Percentiles rank a stretch among this genome's conserved stretches.
Evolutionary conservation across 495 filamentous ascomycete species (phyloP).

Genomic region (Thermochaetoides thermophila): DNA sequence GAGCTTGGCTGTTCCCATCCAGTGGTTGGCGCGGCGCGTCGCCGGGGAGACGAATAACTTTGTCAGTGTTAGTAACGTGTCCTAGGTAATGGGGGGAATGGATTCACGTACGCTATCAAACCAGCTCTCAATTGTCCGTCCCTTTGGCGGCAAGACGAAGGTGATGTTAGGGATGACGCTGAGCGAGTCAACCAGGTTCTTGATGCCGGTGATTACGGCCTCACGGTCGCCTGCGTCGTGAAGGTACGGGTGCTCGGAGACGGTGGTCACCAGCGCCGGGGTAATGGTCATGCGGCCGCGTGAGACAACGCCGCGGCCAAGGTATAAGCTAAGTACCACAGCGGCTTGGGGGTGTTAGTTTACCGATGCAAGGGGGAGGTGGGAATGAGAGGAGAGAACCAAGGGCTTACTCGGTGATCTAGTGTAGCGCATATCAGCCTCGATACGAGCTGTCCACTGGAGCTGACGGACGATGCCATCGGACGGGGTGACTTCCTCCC

Average conservation of each 20-base stretch:
- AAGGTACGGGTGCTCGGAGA: constrained; percentile 41
- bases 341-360: constrained; percentile 23
- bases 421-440: constrained; percentile 30
- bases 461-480: constrained; percentile 51
- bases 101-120: too few species aligned
- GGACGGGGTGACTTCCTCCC: constrained; percentile 39
- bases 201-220: constrained; percentile 40
- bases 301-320: constrained; percentile 45
- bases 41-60: constrained; percentile 36
- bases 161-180: constrained; percentile 38
- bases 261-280: constrained; percentile 34
- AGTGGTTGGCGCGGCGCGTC: constrained; percentile 52
- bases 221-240: constrained; percentile 34
- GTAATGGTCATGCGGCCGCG: constrained; percentile 47
- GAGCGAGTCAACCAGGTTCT: constrained; percentile 41
- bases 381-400: too few species aligned
- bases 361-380: too few species aligned
- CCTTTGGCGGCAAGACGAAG: constrained; percentile 37
- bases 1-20: constrained; percentile 46
- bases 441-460: constrained; percentile 50
- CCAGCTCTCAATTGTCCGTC: constrained; percentile 38
- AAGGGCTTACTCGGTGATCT: constrained; percentile 21
- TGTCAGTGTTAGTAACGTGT: too few species aligned
- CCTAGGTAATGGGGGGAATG: too few species aligned
- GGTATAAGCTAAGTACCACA: constrained; percentile 51